phyloP scores from a whole-genome alignment of 805 yeast genomes.

The Candida dajiaensis region DNA sequence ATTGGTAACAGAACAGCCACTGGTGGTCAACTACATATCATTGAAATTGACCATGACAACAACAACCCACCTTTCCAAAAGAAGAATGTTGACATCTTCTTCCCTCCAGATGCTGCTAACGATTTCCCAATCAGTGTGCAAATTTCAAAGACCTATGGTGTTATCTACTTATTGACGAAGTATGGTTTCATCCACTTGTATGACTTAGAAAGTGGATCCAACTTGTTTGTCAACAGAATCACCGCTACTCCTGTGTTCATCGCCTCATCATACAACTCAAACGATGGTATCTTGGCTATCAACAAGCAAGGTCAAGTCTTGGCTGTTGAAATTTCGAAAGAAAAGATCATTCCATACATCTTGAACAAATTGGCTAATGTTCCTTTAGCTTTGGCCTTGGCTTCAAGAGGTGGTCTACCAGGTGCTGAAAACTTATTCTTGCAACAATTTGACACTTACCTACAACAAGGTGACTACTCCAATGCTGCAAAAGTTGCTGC shows the following conservation, averaged over 20 bases:
- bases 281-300: constrained; percentile 85
- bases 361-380: constrained; percentile 83
- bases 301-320: constrained; percentile 94
- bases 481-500: constrained; percentile 98
- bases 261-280: constrained; percentile 64
- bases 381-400: constrained; percentile 76
- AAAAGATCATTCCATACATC: constrained; percentile 83
- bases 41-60: constrained; percentile 92
- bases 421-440: constrained; percentile 92
- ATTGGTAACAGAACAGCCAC: constrained; percentile 86
- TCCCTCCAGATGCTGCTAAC: constrained; percentile 93
- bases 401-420: constrained; percentile 93
- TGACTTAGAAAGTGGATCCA: constrained; percentile 88
- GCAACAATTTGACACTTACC: constrained; percentile 84
- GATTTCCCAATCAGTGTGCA: constrained; percentile 96
- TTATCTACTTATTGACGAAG: constrained; percentile 85
- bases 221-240: constrained; percentile 92
- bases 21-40: constrained; percentile 77
- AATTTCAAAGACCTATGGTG: constrained; percentile 79
- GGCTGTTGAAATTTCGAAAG: constrained; percentile 82
- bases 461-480: constrained; percentile 79
- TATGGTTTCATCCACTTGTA: constrained; percentile 94
- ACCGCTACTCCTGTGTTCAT: constrained; percentile 95
- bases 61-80: constrained; percentile 82
- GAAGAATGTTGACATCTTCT: constrained; percentile 87